A percentile compares a stretch with the other conserved stretches of the same genome.
phyloP scores from a whole-genome alignment of 2,329 filamentous ascomycete genomes.

The Pyrenophora teres region DNA sequence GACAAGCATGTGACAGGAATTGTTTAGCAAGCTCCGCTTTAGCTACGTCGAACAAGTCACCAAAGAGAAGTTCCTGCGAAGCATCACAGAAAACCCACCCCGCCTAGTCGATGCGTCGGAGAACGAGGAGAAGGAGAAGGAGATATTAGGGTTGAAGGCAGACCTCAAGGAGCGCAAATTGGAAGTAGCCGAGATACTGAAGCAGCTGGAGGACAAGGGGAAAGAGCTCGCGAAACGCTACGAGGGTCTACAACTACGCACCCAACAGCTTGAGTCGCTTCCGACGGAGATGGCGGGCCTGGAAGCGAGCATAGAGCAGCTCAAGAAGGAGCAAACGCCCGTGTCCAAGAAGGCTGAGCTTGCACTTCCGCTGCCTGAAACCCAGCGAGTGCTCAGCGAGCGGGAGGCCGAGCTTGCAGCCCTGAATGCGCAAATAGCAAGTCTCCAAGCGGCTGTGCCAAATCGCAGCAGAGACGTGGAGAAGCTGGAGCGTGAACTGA shows the following conservation, averaged over 20 bases:
- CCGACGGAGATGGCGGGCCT: slow-evolving; percentile 59
- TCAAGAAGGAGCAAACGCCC: slow-evolving; percentile 49
- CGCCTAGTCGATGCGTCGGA: slow-evolving; percentile 81
- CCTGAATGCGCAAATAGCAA: slow-evolving; percentile 51
- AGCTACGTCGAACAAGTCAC: slow-evolving; percentile 98
- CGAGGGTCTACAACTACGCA: slow-evolving; percentile 59
- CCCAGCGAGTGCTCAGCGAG: slow-evolving; percentile 46
- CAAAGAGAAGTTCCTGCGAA: slow-evolving; percentile 95
- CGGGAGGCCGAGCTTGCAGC: slow-evolving; percentile 49
- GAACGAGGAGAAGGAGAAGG: slow-evolving; percentile 62
- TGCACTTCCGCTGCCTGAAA: slow-evolving; percentile 52
- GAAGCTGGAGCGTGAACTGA: slow-evolving; percentile 68
- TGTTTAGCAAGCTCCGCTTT: slow-evolving; percentile 95
- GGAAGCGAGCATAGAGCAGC: slow-evolving; percentile 54
- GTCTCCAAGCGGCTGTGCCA: slow-evolving; percentile 65
- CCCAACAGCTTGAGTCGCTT: slow-evolving; percentile 56
- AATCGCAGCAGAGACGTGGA: slow-evolving; percentile 71
- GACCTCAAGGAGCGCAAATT: slow-evolving; percentile 79
- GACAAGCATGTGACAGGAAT: slow-evolving; percentile 61
- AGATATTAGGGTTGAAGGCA: slow-evolving; percentile 71
- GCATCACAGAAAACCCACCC: slow-evolving; percentile 88
- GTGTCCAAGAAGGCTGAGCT: slow-evolving; percentile 48
- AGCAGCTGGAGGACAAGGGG: slow-evolving; percentile 70
- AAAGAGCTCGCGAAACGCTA: slow-evolving; percentile 63
- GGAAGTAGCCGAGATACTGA: slow-evolving; percentile 74